Base-by-base conservation (phyloP, 1,284 basidiomycete genomes). In the Pholiota adiposa region DNA sequence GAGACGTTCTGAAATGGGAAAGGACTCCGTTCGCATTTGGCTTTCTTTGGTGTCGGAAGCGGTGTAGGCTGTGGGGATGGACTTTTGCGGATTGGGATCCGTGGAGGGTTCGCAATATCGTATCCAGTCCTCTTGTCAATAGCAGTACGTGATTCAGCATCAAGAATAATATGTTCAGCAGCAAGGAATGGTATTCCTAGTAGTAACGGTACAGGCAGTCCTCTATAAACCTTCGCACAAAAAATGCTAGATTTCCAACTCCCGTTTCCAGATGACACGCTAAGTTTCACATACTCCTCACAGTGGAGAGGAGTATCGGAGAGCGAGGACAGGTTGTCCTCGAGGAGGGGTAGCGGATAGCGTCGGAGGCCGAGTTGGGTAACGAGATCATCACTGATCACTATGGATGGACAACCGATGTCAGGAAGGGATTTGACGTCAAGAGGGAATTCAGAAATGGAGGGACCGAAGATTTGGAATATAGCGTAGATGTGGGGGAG, bases 51-150 rank as follows among this genome's bases (percentile, higher is more conserved):
- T 6, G 12, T 33, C 69, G 69, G 0, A 78, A 60, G 0, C 75
- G 78, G 62, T 77, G 76, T 0, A 31, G 62, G 63, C 81, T 81
- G 0, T 78, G 46, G 56, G 12, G 31, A 33, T 73, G 79, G 56
- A 80, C 75, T 43, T 74, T 76, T 0, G 79, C 78, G 78, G 38
- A 41, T 21, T 2, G 52, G 52, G 7, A 54, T 23, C 4, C 6
- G 31, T 33, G 27, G 25, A 14, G 40, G 52, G 25, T 54, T 8
- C 16, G 21, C n/a, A 3, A 54, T 25, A 19, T 44, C 25, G 23
- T 54, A 44, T 8, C 52, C 40, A 4, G 52, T 54, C 6, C 18
- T 21, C 25, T 38, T 41, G 9, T 43, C 27, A 21, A 25, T n/a
- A 8, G 40, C 25, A 19, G 52, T 43, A 1, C 40, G n/a, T 18